These are phyloP conservation scores for Alternaria metachromatica DNA, from an alignment of 2,329 filamentous ascomycete genomes.

Conservation along the genomic window DNA sequence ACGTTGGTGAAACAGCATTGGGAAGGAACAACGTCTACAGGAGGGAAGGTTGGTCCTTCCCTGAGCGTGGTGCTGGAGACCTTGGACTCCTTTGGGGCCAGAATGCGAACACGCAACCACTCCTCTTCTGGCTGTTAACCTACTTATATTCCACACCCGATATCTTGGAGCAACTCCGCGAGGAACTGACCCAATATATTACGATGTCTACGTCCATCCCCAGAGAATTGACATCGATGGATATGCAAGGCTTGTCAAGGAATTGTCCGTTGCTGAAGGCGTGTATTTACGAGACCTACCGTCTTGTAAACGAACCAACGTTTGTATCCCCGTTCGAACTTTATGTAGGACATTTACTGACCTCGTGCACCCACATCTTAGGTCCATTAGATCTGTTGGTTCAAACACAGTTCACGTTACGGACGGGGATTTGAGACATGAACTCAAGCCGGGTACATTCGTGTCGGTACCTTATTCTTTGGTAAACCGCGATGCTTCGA, in stretches of 20 bases:
- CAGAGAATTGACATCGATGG: not conserved
- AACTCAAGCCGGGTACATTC: not conserved
- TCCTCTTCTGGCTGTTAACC: slow-evolving; percentile 50
- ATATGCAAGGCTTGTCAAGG: slow-evolving; percentile 9
- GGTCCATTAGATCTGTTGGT: not conserved
- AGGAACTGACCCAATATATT: not conserved
- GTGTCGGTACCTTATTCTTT: not conserved
- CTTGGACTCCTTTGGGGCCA: slow-evolving; percentile 61
- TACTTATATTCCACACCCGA: not conserved
- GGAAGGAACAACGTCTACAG: slow-evolving; percentile 40
- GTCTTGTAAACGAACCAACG: slow-evolving; percentile 34
- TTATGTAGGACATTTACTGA: not conserved
- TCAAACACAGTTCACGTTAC: not conserved
- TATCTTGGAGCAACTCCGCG: not conserved
- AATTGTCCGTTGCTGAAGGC: not conserved
- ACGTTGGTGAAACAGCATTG: slow-evolving; percentile 43
- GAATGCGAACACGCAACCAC: slow-evolving; percentile 57
- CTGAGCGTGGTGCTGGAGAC: slow-evolving; percentile 40
- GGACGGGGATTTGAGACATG: not conserved
- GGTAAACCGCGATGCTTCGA: not conserved
- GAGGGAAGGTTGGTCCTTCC: slow-evolving; percentile 29
- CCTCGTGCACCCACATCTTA: not conserved
- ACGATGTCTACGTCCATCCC: not conserved
- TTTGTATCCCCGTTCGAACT: not conserved
- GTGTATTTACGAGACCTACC: slow-evolving; percentile 8